Evolutionary conservation across 805 yeast species (phyloP).

Genomic region (Ogataea henricii): DNA sequence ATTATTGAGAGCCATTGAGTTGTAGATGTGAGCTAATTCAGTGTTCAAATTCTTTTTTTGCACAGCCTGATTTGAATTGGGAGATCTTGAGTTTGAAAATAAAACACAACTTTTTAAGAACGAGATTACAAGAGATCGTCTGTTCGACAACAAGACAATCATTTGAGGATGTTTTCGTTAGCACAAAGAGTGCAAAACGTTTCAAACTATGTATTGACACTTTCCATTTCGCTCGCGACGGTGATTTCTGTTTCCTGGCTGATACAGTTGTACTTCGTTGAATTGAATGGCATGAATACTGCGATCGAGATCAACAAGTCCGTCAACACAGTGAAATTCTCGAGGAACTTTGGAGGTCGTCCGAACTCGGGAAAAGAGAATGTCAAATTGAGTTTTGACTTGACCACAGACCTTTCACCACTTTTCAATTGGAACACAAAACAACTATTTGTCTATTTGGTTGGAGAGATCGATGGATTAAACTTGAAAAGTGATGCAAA

Average conservation of each 20-base stretch:
- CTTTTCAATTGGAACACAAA: slow-evolving; percentile 97
- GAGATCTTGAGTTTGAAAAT: neutral
- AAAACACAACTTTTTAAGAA: neutral
- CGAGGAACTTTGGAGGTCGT: slow-evolving; percentile 54
- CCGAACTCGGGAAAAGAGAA: slow-evolving; percentile 76
- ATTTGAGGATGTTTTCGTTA: slow-evolving; percentile 19
- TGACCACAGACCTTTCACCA: slow-evolving; percentile 71
- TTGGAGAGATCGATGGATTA: slow-evolving; percentile 72
- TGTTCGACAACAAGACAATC: too few species aligned
- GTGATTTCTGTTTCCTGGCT: slow-evolving; percentile 51
- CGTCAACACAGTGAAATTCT: slow-evolving; percentile 25
- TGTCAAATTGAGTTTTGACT: slow-evolving; percentile 67
- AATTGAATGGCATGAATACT: slow-evolving; percentile 45
- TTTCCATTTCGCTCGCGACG: slow-evolving; percentile 47
- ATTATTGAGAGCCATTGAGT: too few species aligned
- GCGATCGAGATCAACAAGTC: slow-evolving; percentile 21
- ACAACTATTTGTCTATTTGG: slow-evolving; percentile 88
- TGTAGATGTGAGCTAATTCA: too few species aligned
- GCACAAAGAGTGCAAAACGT: slow-evolving; percentile 44
- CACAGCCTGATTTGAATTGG: neutral
- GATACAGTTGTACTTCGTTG: slow-evolving; percentile 46
- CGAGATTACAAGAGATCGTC: neutral
- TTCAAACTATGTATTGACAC: slow-evolving; percentile 56
- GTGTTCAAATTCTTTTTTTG: too few species aligned
- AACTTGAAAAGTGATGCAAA: slow-evolving; percentile 34